Evolutionary conservation across 2,329 filamentous ascomycete genomes (phyloP).

Genomic region (Neofusicoccum umdonicola): DNA sequence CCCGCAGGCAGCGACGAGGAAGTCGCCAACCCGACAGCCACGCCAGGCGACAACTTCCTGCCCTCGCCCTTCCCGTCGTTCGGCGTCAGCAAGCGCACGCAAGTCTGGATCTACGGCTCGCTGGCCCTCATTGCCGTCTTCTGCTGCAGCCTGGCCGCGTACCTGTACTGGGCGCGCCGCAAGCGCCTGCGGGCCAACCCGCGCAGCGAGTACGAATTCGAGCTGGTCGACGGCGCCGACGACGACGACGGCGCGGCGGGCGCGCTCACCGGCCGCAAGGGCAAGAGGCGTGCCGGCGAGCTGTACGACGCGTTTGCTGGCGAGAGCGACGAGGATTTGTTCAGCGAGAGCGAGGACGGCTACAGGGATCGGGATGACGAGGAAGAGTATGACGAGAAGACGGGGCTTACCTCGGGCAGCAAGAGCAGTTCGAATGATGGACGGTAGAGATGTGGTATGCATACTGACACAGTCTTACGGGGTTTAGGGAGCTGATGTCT

Average conservation of each 20-base stretch:
- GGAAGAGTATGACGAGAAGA: conserved; percentile 24
- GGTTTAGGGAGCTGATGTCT: too few species aligned
- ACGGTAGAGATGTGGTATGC: too few species aligned
- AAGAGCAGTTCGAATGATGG: background rate
- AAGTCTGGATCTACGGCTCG: conserved; percentile 91
- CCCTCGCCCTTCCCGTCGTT: conserved; percentile 89
- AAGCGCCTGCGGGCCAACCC: conserved; percentile 71
- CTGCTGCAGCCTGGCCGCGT: conserved; percentile 75
- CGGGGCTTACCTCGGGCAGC: conserved; percentile 18
- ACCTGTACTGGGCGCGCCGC: conserved; percentile 76
- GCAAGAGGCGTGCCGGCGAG: conserved; percentile 71
- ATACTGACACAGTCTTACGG: too few species aligned
- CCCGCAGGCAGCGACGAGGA: background rate
- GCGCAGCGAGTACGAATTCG: conserved; percentile 88
- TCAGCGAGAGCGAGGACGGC: conserved; percentile 42
- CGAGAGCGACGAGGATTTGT: conserved; percentile 74
- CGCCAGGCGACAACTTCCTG: conserved; percentile 55
- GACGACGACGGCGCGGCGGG: conserved; percentile 47
- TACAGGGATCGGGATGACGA: conserved; percentile 18
- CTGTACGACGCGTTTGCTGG: conserved; percentile 97
- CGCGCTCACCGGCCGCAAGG: conserved; percentile 40
- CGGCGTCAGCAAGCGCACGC: conserved; percentile 79
- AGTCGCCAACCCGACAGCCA: conserved; percentile 25
- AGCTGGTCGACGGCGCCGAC: conserved; percentile 83
- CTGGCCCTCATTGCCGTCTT: conserved; percentile 82